Percentiles rank a stretch among this genome's conserved stretches.
Conservation (phyloP, 495 filamentous ascomycete species). For the Aspergillus indologenus region DNA sequence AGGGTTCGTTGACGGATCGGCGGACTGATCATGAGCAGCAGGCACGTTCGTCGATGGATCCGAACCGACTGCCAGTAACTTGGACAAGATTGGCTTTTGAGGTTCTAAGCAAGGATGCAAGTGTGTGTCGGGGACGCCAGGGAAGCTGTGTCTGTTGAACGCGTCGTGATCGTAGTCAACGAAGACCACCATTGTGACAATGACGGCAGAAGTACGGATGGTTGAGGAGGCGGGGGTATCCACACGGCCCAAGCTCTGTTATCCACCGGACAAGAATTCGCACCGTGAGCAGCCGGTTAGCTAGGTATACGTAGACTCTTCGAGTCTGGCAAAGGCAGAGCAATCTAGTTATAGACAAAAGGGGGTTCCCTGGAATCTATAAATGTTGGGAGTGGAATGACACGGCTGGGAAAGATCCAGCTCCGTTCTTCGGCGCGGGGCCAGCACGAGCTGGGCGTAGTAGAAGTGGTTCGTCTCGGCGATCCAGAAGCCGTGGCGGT, state of each 20-base stretch:
- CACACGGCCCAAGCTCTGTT: neutral
- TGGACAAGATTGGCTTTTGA: conserved; percentile 25
- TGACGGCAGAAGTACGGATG: neutral
- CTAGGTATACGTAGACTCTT: neutral
- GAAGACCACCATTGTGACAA: conserved; percentile 44
- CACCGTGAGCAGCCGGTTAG: neutral
- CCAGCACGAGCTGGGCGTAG: conserved; percentile 2
- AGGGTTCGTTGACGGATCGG: conserved; percentile 7
- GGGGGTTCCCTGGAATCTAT: neutral
- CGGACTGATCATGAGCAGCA: conserved; percentile 13
- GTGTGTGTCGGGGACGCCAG: conserved; percentile 16
- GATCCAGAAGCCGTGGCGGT: conserved; percentile 16
- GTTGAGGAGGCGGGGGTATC: neutral
- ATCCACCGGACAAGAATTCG: neutral
- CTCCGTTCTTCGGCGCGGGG: conserved; percentile 30
- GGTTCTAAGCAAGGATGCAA: conserved; percentile 18
- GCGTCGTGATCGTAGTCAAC: conserved; percentile 42
- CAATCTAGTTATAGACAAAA: neutral
- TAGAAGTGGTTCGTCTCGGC: conserved; percentile 20
- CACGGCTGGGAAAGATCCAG: conserved; percentile 23
- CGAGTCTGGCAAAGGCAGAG: neutral
- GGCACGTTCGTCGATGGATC: conserved; percentile 8
- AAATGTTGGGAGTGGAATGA: conserved; percentile 27
- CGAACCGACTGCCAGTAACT: conserved; percentile 21
- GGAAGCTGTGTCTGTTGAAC: conserved; percentile 24